phyloP scores from a whole-genome alignment of 768 basidiomycete genomes.

The Pulveroboletus sp. region DNA sequence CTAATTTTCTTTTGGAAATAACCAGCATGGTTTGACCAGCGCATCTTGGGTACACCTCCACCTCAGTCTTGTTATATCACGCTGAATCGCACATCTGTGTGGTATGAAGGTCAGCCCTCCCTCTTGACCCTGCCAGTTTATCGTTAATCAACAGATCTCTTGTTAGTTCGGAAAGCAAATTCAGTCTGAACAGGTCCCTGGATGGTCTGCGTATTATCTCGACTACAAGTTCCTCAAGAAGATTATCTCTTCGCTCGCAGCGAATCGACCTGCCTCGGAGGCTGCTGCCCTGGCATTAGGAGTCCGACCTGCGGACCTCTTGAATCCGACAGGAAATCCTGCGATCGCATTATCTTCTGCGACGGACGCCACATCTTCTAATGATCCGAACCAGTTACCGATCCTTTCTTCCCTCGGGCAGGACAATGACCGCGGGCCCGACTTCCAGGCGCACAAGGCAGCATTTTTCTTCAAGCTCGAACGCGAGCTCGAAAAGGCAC shows the following conservation, averaged over 20 bases:
- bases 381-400: constrained; percentile 49
- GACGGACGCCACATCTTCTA: constrained; percentile 15
- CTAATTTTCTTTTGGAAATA: constrained; percentile 13
- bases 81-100: constrained; percentile 12
- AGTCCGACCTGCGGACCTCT: constrained; percentile 61
- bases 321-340: constrained; percentile 33
- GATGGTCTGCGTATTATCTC: constrained; percentile 93
- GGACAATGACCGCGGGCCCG: constrained; percentile 72
- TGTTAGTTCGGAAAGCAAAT: constrained; percentile 95
- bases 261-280: constrained; percentile 86
- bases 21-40: constrained; percentile 27
- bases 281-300: constrained; percentile 83
- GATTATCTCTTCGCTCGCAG: constrained; percentile 93
- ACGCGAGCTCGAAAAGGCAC: constrained; percentile 93
- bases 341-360: constrained; percentile 27
- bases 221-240: constrained; percentile 99
- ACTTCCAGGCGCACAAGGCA: constrained; percentile 92
- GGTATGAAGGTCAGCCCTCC: constrained; percentile 30
- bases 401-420: constrained; percentile 59
- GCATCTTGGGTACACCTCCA: constrained; percentile 8
- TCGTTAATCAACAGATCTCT: neutral
- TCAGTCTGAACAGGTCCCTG: constrained; percentile 92
- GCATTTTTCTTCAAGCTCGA: constrained; percentile 99
- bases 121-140: neutral
- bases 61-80: constrained; percentile 3